These are phyloP conservation scores for Corymbia citriodora DNA, from an alignment of 441 rosid genomes.

Conservation along the genomic window DNA sequence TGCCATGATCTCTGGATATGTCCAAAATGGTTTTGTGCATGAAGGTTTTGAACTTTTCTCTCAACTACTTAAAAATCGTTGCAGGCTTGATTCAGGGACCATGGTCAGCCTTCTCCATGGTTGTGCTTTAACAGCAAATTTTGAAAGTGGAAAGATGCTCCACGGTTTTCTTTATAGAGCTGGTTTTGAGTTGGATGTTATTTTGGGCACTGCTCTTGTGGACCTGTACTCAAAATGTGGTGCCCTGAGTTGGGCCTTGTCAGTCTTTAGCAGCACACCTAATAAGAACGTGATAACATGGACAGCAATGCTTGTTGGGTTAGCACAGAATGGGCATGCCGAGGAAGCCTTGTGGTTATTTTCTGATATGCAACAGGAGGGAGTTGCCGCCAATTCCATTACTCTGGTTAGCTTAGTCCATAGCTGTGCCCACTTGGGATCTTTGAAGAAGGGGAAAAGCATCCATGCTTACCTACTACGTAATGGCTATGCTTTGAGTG, in stretches of 20 bases:
- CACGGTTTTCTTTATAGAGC: slow-evolving; percentile 5
- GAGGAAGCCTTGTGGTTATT: slow-evolving; percentile 13
- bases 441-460: slow-evolving; percentile 9
- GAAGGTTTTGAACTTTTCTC: slow-evolving; percentile 20
- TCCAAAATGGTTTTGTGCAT: slow-evolving; percentile 14
- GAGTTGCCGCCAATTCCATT: slow-evolving; percentile 9
- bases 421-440: slow-evolving; percentile 16
- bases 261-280: slow-evolving; percentile 4
- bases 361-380: slow-evolving; percentile 13
- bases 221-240: slow-evolving; percentile 16
- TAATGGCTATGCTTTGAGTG: slow-evolving; percentile 3
- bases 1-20: slow-evolving; percentile 24
- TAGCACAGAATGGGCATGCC: slow-evolving; percentile 14
- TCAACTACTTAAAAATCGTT: background rate
- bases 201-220: slow-evolving; percentile 12
- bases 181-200: slow-evolving; percentile 9
- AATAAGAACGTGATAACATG: slow-evolving; percentile 17
- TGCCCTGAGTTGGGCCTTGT: slow-evolving; percentile 1
- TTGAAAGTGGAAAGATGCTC: slow-evolving; percentile 12
- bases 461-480: slow-evolving; percentile 15
- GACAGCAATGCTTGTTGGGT: slow-evolving; percentile 18
- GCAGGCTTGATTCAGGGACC: slow-evolving; percentile 18
- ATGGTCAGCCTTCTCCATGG: slow-evolving; percentile 21
- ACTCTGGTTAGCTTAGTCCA: slow-evolving; percentile 17
- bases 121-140: slow-evolving; percentile 9